Conservation (phyloP, 1,284 basidiomycete species). For the Exobasidium rhododendri region DNA sequence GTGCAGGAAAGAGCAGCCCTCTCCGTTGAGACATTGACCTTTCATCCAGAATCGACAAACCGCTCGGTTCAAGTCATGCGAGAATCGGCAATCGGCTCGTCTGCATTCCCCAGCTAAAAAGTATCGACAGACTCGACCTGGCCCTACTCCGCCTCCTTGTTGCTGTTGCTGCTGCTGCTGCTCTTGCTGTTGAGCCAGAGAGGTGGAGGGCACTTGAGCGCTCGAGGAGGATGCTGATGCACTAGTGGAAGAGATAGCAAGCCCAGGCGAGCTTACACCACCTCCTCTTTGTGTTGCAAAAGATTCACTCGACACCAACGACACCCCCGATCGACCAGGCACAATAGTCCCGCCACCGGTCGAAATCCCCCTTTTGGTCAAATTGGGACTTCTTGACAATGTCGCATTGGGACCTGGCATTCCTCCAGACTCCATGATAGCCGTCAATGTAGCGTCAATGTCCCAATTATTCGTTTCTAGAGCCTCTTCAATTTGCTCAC, state of each 20-base stretch:
- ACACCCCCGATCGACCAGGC: conserved; percentile 25
- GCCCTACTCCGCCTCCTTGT: neutral
- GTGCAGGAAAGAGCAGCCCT: conserved; percentile 52
- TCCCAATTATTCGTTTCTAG: conserved; percentile 83
- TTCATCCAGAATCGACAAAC: conserved; percentile 96
- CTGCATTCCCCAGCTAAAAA: conserved; percentile 94
- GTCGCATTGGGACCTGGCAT: conserved; percentile 26
- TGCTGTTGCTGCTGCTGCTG: neutral
- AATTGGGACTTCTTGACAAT: conserved; percentile 14
- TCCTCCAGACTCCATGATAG: conserved; percentile 68
- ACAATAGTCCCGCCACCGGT: neutral
- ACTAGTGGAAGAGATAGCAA: neutral
- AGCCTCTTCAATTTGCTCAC: conserved; percentile 88
- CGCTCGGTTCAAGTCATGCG: conserved; percentile 61
- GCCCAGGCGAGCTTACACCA: neutral
- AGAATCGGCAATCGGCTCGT: conserved; percentile 89
- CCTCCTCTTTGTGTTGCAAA: conserved; percentile 14
- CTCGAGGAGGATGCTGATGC: neutral
- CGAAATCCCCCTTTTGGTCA: neutral
- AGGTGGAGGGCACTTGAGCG: neutral
- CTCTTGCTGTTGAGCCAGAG: neutral
- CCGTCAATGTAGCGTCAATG: conserved; percentile 89
- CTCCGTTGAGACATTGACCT: conserved; percentile 60
- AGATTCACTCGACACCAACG: conserved; percentile 35
- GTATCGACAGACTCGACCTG: conserved; percentile 75